Evolutionary conservation across 306 rosid genomes (phyloP).

Genomic region (Erythrophleum fordii): DNA sequence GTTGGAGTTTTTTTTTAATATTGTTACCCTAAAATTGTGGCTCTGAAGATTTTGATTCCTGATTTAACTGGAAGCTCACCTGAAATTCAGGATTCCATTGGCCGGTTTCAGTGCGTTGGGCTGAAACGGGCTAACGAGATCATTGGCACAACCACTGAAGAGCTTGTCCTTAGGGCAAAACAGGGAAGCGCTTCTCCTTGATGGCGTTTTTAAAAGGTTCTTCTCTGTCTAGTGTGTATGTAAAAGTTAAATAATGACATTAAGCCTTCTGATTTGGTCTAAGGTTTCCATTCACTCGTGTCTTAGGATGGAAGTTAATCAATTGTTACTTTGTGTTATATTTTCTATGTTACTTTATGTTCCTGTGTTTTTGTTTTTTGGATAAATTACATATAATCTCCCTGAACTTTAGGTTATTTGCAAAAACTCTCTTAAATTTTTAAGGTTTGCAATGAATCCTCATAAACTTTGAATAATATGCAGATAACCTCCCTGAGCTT

Average conservation of each 20-base stretch:
- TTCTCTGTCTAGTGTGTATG: not conserved
- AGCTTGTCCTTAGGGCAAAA: constrained; percentile 70
- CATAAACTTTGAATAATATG: too few relatives aligned
- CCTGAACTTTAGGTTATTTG: too few relatives aligned
- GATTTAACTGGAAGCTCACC: constrained; percentile 3
- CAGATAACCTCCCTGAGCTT: too few relatives aligned
- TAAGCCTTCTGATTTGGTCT: not conserved
- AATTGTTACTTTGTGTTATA: not conserved
- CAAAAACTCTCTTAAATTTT: too few relatives aligned
- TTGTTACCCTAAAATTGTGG: not conserved
- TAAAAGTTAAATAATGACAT: not conserved
- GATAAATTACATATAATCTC: too few relatives aligned
- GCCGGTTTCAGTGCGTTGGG: constrained; percentile 68
- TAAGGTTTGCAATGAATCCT: too few relatives aligned
- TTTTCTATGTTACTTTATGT: not conserved
- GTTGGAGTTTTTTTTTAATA: constrained; percentile 1
- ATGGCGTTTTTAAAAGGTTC: constrained; percentile 13
- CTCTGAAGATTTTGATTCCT: not conserved
- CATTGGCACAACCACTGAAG: constrained; percentile 89
- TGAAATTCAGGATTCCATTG: constrained; percentile 65
- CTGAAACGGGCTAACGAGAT: constrained; percentile 88
- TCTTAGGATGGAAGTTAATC: not conserved
- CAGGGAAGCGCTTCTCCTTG: constrained; percentile 44
- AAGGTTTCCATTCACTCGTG: not conserved
- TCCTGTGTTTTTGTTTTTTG: not conserved